phyloP scores from a whole-genome alignment of 176 grass and related monocot genomes.

The Oryza glaberrima region DNA sequence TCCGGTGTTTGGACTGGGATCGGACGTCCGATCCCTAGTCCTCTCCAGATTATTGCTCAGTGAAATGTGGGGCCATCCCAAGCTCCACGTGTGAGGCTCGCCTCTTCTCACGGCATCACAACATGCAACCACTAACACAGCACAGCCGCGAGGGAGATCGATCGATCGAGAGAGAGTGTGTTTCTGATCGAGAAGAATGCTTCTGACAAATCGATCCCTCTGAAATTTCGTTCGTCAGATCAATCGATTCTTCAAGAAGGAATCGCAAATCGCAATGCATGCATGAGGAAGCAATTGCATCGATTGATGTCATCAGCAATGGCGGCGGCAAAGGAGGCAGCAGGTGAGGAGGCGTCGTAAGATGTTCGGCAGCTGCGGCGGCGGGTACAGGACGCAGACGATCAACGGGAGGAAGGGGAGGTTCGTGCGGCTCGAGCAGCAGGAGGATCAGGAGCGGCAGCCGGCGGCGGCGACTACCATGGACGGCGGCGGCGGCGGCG shows the following conservation, averaged over 20 bases:
- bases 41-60: no score
- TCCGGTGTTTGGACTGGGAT: no score
- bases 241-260: not conserved
- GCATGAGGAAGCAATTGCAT: not conserved
- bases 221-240: not conserved
- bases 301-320: not conserved
- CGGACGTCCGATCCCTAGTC: no score
- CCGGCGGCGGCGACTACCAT: slow-evolving; percentile 39
- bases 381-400: slow-evolving; percentile 43
- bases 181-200: not conserved
- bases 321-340: not conserved
- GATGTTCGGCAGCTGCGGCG: slow-evolving; percentile 60
- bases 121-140: not conserved
- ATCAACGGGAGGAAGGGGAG: slow-evolving; percentile 63
- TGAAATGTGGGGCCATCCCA: no score
- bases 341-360: not conserved
- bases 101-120: not conserved
- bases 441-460: slow-evolving; percentile 6
- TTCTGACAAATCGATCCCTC: not conserved
- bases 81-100: not conserved
- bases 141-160: not conserved
- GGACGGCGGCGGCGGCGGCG: slow-evolving; percentile 26
- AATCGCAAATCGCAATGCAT: not conserved
- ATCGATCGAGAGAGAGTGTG: no score
- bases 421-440: slow-evolving; percentile 62